phyloP scores from a whole-genome alignment of 73 alveolate species.

The Urostyla sp. region DNA sequence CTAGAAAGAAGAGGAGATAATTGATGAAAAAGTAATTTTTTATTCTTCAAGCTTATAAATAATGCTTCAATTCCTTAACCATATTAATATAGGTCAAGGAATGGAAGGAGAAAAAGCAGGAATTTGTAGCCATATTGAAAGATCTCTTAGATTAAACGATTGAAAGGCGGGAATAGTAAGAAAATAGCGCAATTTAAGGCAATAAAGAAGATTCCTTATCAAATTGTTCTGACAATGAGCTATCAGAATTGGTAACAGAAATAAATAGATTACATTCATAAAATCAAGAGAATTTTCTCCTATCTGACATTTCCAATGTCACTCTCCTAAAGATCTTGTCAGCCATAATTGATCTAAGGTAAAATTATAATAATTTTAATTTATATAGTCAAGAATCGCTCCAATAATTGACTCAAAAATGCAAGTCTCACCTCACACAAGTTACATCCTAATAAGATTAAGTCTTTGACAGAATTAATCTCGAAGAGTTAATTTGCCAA shows the following conservation, averaged over 20 bases:
- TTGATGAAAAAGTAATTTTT: conserved; percentile 31
- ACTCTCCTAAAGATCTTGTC: background rate
- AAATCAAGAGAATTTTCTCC: too few species aligned
- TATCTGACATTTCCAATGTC: background rate
- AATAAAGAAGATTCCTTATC: too few species aligned
- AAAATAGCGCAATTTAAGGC: conserved; percentile 6
- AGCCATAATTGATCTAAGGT: conserved; percentile 11
- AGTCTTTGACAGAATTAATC: background rate
- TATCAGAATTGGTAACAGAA: too few species aligned
- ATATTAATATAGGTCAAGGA: conserved; percentile 4
- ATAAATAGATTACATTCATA: too few species aligned
- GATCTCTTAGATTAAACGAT: conserved; percentile 14
- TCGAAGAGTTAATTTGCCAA: background rate
- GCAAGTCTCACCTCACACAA: background rate
- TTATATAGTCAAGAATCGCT: background rate
- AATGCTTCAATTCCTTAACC: background rate
- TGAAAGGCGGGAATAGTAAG: conserved; percentile 46
- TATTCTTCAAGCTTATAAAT: too few species aligned
- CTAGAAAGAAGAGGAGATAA: background rate
- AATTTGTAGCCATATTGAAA: conserved; percentile 44
- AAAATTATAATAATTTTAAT: conserved; percentile 7
- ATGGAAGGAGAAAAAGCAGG: conserved; percentile 21
- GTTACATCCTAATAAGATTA: background rate
- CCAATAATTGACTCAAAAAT: background rate
- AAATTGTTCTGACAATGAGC: too few species aligned